These are phyloP conservation scores for Coemansia sp. DNA, from an alignment of 192 early-diverging fungal genomes.

Conservation along the genomic window DNA sequence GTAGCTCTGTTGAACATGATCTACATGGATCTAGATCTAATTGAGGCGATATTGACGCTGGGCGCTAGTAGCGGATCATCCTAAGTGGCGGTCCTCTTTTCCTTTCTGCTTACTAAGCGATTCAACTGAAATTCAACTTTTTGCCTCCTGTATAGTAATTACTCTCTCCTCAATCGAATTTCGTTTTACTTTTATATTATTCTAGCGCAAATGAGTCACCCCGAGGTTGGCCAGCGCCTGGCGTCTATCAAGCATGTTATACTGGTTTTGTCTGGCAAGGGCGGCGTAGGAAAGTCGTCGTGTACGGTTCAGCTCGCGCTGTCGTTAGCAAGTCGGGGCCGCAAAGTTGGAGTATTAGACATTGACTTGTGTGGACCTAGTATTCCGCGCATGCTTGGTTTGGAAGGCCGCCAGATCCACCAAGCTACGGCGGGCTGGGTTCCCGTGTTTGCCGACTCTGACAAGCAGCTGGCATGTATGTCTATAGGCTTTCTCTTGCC, in stretches of 20 bases:
- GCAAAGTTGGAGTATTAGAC: constrained; percentile 89
- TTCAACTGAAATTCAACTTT: not conserved
- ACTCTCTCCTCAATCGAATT: not conserved
- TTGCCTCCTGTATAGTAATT: not conserved
- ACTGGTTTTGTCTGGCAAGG: constrained; percentile 97
- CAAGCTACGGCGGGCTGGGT: constrained; percentile 91
- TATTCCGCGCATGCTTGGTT: constrained; percentile 93
- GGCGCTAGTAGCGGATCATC: not conserved
- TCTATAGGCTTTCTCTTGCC: constrained; percentile 94
- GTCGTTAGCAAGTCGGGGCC: constrained; percentile 62
- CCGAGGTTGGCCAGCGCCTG: constrained; percentile 48
- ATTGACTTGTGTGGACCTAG: constrained; percentile 98
- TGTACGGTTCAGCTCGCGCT: constrained; percentile 88
- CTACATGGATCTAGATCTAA: constrained; percentile 33
- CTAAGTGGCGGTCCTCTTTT: not conserved
- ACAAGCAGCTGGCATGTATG: constrained; percentile 83
- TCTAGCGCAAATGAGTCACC: constrained; percentile 33
- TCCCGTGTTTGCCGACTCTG: constrained; percentile 71
- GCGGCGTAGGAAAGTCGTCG: constrained; percentile 97
- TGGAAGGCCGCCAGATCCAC: constrained; percentile 86
- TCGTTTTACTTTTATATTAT: not conserved
- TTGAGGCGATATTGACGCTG: constrained; percentile 1
- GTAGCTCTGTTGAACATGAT: constrained; percentile 9
- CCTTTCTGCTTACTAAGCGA: not conserved
- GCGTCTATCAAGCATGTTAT: constrained; percentile 79